Base-by-base conservation (phyloP, 768 basidiomycete genomes). In the Terana coerulea region DNA sequence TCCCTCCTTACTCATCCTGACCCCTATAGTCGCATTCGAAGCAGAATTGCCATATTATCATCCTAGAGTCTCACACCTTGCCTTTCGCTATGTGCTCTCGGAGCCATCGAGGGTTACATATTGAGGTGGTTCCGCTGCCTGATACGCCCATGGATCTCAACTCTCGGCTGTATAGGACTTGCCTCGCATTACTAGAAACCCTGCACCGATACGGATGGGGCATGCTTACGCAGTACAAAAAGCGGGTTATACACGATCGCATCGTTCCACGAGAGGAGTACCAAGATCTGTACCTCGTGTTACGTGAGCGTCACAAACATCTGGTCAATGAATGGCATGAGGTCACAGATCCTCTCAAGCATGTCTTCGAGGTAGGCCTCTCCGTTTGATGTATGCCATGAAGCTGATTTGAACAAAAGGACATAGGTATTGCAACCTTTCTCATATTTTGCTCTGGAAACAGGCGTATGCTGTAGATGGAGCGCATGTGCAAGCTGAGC, bases 391-490 rank as follows among this genome's bases (percentile, higher is more conserved):
- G 19, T 1, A 2, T 17, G 7, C 9, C 11, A 26, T 7, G 24
- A 3, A 10, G 15, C 31, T 46, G 22, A 46, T 31, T 21, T 29
- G 34, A 14, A 31, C 40, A n/a, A 28, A 59, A 95, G 88, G 95
- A 98, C 64, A 91, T 98, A 30, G 91, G 91, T 14, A 95, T 98
- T 36, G 93, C 93, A 2, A 91, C 92, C 1, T 98, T 89, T 65
- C 74, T 98, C 24, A 91, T 98, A 69, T n/a, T n/a, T 76, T 95
- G 0, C 70, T 98, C 3, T 98, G 95, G 95, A 91, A 87, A 60
- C 74, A 80, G 30, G 83, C 82, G 12, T 95, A 81, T 36, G 45
- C 22, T 17, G 6, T 1, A 41, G 7, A 9, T 2, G 14, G n/a
- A 19, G 21, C 37, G 2, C 21, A 37, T 8, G 17, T 15, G 7